Base-by-base conservation (phyloP, 495 filamentous ascomycete species). In the Aeminium ludgeri region DNA sequence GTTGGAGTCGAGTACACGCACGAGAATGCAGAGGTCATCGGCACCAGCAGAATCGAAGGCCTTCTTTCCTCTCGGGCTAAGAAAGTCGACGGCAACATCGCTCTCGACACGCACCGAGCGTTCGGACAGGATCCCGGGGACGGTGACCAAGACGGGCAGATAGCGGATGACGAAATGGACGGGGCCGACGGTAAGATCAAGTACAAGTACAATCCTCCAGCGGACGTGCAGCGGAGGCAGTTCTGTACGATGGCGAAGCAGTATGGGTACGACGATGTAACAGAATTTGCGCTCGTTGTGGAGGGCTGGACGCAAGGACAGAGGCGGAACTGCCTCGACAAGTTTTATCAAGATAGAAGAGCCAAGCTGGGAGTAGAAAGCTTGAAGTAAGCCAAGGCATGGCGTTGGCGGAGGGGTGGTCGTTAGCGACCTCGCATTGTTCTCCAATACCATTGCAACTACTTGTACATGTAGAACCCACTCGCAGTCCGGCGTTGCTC, bases 1-100 rank as follows among this genome's bases (percentile, higher is more conserved):
- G 86, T 84, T 1, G 89, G 91, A 6, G 86, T 97, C 11, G 76
- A 89, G 57, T 97, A 97, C 57, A 91, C 84, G 8, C 89, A 97
- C 53, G 79, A 94, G 45, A 97, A 97, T 55, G 85, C 80, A 30
- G 89, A 97, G 60, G 86, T 97, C 13, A 78, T 97, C 35, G 89
- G 89, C 27, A 81, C 82, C 0, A 86, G 80, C 7, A 80, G 76
- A 40, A 69, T 93, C 16, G 89, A 97, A 62, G 77, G 78, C 42
- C 69, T 71, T 32, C 70, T 96, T 16, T 82, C 78, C 39, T 72
- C 74, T 10, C 73, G 73, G 25, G 91, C 89, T 2, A 68, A 81
- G 49, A 69, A 79, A 42, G 68, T 69, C 0, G 68, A 68, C 3
- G 68, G 69, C 23, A 66, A 69, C 57, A 41, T 65, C 30, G 52